Evolutionary conservation across 805 yeast species (phyloP), one percentile per base, ranked within the genome.

Genomic region (Ogataea henricii): DNA sequence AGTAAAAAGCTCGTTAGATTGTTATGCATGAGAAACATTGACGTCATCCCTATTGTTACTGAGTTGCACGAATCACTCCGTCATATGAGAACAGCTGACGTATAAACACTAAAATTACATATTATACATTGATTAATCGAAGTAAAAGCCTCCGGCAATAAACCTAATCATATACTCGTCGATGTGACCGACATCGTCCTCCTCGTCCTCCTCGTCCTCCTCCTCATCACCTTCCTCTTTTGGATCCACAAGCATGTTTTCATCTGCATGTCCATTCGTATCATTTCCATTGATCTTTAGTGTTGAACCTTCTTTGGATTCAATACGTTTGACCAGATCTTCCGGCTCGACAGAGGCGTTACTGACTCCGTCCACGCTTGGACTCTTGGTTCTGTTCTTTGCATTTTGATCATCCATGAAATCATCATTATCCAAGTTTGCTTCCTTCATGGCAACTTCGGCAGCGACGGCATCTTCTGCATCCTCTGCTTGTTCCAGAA

Each of bases 141-240:
- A 78, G 62, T 83, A 87, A 62, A 73, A 79, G 0, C 97, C 97
- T 45, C 83, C 84, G 51, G 96, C 96, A 49, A 94, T 88, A 63
- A 79, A 88, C 50, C 91, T 74, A 53, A 94, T 81, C 99, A 94
- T 94, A 70, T 91, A 95, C 73, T 94, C 98, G 64, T 94, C 99
- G 45, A 92, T 81, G 65, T 90, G 97, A 3, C 87, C 87, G 43
- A 83, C 76, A 18, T 79, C 87, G 39, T 81, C 89, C 3, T 77
- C 85, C 42, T 69, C 80, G 29, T 80, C 85, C 3, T 67, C 72
- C 13, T 63, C 72, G 3, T 57, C 67, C 13, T 53, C 54, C 9
- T 59, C 64, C 29, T 66, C 68, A 2, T 52, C 59, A 13, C 22
- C 38, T 5, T 22, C 25, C 12, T 41, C 52, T 6, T 30, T 18